Evolutionary conservation across 1,139 yeast species (phyloP), one percentile per base, ranked within the genome.

Genomic region (Debaryomycetaceae sp.): DNA sequence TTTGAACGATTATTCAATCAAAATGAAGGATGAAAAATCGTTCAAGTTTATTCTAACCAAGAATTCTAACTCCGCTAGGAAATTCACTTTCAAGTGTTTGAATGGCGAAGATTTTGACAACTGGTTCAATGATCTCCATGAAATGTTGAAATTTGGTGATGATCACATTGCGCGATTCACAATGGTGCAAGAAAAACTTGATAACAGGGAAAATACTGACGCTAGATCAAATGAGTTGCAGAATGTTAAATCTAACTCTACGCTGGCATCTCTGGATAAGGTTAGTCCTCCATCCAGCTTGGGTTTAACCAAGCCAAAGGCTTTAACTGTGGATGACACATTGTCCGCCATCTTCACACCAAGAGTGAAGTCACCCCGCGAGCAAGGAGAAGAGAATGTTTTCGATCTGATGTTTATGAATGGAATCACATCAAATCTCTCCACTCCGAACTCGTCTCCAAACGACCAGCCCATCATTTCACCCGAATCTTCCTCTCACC

Each of bases 51-150:
- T 64, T 18, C 52, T 72, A 35, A 49, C 56, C 17, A 65, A 61
- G 46, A 52, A 48, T 15, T 53, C 65, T 5, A 61, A 60, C 41
- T 46, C 55, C 14, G 50, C 57, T 14, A 65, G 63, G 36, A 69
- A 63, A 49, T 52, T 53, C 35, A 68, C 74, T 2, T 70, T 72
- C 47, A 71, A 67, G 45, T 70, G 77, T 45, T 55, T 57, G 38
- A 60, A 51, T 30, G 46, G 44, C 7, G 41, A 42, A 5, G 77
- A 71, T 35, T 72, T 56, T 40, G 44, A 46, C 15, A 51, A 55
- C 35, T 72, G 77, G 77, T 59, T 52, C 43, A 58, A 54, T 30
- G 78, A 72, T 49, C 58, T 72, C 43, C 55, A 53, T 29, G 74
- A 70, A 47, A 55, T 72, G 42, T 58, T 68, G 38, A 61, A 61